Evolutionary conservation across 768 basidiomycete species (phyloP).

Genomic region (Phaeolepiota aurea): DNA sequence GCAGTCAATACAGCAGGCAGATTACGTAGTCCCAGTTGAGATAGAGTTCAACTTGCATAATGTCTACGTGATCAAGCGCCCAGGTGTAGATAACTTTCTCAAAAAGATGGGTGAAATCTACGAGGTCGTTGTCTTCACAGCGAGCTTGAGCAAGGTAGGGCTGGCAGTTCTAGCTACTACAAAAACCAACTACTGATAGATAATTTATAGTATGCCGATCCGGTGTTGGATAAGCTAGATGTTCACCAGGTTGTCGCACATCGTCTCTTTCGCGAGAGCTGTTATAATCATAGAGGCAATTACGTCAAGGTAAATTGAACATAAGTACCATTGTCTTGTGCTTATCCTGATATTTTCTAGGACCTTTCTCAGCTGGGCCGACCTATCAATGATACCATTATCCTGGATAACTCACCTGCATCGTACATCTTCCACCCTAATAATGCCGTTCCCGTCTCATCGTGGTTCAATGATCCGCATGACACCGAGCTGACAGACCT

Average conservation of each 20-base stretch:
- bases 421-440: slow-evolving; percentile 99
- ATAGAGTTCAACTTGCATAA: slow-evolving; percentile 99
- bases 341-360: slow-evolving; percentile 42
- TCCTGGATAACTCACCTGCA: slow-evolving; percentile 97
- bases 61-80: slow-evolving; percentile 97
- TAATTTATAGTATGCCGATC: slow-evolving; percentile 93
- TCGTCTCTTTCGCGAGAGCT: slow-evolving; percentile 93
- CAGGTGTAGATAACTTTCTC: slow-evolving; percentile 94
- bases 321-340: slow-evolving; percentile 1
- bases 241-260: slow-evolving; percentile 88
- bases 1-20: slow-evolving; percentile 89
- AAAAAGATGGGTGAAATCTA: slow-evolving; percentile 99
- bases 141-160: slow-evolving; percentile 92
- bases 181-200: no score
- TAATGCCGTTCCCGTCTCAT: slow-evolving; percentile 97
- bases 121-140: slow-evolving; percentile 97
- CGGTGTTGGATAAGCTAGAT: slow-evolving; percentile 95
- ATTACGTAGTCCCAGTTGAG: slow-evolving; percentile 98
- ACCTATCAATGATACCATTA: slow-evolving; percentile 89
- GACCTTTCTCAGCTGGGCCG: slow-evolving; percentile 96
- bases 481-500: slow-evolving; percentile 96
- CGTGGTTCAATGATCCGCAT: slow-evolving; percentile 99
- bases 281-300: slow-evolving; percentile 98
- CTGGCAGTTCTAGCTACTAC: no score
- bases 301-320: slow-evolving; percentile 92